A percentile compares a stretch with the other conserved stretches of the same genome.
Evolutionary conservation across 148 eudicot species (phyloP).

Genomic region (Arbutus unedo): DNA sequence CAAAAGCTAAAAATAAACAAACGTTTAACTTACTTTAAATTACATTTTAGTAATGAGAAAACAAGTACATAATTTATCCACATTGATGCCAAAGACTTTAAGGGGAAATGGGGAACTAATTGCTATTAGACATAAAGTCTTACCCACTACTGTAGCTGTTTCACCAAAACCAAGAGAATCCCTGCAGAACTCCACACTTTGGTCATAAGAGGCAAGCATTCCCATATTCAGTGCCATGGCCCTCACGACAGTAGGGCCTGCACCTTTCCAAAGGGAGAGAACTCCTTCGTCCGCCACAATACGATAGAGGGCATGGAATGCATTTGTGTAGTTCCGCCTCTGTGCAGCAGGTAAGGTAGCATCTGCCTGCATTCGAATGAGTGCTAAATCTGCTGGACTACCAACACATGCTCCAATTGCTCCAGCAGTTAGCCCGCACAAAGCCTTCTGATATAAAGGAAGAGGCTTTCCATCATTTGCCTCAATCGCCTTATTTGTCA

Average conservation of each 20-base stretch:
- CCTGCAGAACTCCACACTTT: constrained; percentile 77
- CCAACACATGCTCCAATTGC: constrained; percentile 92
- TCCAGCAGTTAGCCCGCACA: constrained; percentile 93
- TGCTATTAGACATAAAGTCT: not conserved
- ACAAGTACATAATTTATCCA: not conserved
- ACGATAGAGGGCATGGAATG: constrained; percentile 79
- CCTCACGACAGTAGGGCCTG: constrained; percentile 89
- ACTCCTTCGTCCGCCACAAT: constrained; percentile 80
- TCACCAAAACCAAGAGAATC: constrained; percentile 80
- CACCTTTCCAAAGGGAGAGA: constrained; percentile 86
- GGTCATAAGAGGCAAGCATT: constrained; percentile 99
- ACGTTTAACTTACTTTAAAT: not conserved
- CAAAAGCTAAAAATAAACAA: too few species aligned
- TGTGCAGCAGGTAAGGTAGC: constrained; percentile 86
- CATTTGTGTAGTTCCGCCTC: constrained; percentile 83
- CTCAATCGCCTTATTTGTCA: constrained; percentile 78
- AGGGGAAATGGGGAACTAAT: not conserved
- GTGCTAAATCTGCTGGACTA: constrained; percentile 92
- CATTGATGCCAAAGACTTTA: not conserved
- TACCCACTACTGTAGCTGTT: constrained; percentile 82
- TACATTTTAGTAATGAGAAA: not conserved
- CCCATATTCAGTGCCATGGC: constrained; percentile 99
- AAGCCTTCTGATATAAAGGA: constrained; percentile 89
- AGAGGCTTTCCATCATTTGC: constrained; percentile 96
- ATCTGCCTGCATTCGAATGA: constrained; percentile 97